Evolutionary conservation across 2,329 filamentous ascomycete species (phyloP).

Genomic region (Rugonectria rugulosa): DNA sequence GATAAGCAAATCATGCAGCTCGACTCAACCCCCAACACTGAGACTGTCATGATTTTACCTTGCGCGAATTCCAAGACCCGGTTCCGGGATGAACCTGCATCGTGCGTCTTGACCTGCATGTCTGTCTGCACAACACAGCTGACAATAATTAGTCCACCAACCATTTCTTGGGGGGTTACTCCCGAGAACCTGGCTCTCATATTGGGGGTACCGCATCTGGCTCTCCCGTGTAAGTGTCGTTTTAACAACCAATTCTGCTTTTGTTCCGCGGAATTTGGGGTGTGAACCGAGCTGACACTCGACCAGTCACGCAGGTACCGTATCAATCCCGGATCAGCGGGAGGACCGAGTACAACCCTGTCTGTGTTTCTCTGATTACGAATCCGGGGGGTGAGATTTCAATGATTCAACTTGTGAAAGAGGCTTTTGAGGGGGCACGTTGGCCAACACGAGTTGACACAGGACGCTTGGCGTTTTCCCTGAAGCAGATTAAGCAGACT

Average conservation of each 20-base stretch:
- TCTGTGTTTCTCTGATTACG: slow-evolving; percentile 43
- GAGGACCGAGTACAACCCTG: slow-evolving; percentile 39
- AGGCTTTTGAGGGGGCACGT: slow-evolving; percentile 37
- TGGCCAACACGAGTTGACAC: slow-evolving; percentile 40
- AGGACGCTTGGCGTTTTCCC: slow-evolving; percentile 42
- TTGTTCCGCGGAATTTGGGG: background rate
- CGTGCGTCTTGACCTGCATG: slow-evolving; percentile 31
- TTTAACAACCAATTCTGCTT: background rate
- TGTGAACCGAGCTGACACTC: slow-evolving; percentile 22
- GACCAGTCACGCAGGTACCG: slow-evolving; percentile 40
- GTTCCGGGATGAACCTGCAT: slow-evolving; percentile 39
- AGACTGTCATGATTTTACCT: slow-evolving; percentile 42
- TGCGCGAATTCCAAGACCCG: slow-evolving; percentile 27
- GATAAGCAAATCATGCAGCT: slow-evolving; percentile 34
- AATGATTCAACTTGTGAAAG: slow-evolving; percentile 39
- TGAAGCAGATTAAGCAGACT: slow-evolving; percentile 15
- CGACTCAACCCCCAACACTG: slow-evolving; percentile 24
- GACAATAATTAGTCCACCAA: slow-evolving; percentile 37
- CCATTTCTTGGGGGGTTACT: slow-evolving; percentile 35
- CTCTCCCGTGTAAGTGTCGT: slow-evolving; percentile 45
- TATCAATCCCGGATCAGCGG: slow-evolving; percentile 42
- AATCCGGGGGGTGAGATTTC: slow-evolving; percentile 36
- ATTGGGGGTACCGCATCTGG: slow-evolving; percentile 42
- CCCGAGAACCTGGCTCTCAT: slow-evolving; percentile 39
- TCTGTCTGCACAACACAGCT: slow-evolving; percentile 19